These are phyloP conservation scores for Vitis labrusca DNA, from an alignment of 164 flowering plant genomes.

Conservation along the genomic window DNA sequence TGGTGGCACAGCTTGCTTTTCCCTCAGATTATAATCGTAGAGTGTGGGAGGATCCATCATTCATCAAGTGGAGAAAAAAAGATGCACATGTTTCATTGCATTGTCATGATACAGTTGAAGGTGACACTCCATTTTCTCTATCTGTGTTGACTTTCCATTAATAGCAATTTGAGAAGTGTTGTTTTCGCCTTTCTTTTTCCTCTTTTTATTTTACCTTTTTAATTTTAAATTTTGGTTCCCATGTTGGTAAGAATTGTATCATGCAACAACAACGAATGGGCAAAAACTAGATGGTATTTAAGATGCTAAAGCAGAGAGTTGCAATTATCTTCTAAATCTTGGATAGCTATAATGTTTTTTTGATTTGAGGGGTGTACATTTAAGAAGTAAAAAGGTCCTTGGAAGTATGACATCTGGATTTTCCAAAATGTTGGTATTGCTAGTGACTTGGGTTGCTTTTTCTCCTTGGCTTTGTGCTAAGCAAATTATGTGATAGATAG, in stretches of 20 bases:
- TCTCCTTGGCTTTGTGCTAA: too few species aligned
- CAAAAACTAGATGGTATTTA: too few species aligned
- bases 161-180: not conserved
- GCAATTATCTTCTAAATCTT: too few species aligned
- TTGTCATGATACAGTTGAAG: slow-evolving; percentile 88
- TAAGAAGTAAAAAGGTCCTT: too few species aligned
- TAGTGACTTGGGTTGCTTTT: too few species aligned
- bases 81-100: slow-evolving; percentile 81
- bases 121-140: slow-evolving; percentile 23
- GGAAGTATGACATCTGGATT: too few species aligned
- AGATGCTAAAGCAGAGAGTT: too few species aligned
- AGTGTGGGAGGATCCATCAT: slow-evolving; percentile 86
- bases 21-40: slow-evolving; percentile 41
- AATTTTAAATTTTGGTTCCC: not conserved
- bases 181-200: not conserved
- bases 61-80: slow-evolving; percentile 85
- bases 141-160: not conserved
- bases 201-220: not conserved
- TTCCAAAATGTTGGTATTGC: too few species aligned
- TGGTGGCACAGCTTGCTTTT: slow-evolving; percentile 27
- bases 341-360: too few species aligned
- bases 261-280: too few species aligned
- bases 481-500: too few species aligned
- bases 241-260: not conserved
- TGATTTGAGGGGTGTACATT: too few species aligned